Base-by-base conservation (phyloP, 2,329 filamentous ascomycete genomes). In the Zopfia rhizophila region DNA sequence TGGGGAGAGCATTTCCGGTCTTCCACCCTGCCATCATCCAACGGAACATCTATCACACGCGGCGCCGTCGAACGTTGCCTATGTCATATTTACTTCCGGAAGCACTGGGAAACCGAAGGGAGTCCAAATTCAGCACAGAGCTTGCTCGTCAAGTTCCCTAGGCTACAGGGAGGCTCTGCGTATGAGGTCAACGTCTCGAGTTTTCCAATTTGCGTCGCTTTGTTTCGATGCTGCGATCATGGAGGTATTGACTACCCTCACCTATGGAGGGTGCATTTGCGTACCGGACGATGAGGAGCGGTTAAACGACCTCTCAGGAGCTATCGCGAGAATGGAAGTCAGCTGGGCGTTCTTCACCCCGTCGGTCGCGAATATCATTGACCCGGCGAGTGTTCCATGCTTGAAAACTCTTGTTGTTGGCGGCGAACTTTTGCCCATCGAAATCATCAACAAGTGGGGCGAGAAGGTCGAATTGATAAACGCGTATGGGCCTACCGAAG, bases 71-170 rank as follows among this genome's bases (percentile, higher is more conserved):
- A n/a, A n/a, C n/a, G n/a, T n/a, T n/a, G n/a, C 83, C 0, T 86
- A 82, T 55, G 73, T 85, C 4, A 77, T 87, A 5, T 82, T 85
- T 47, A 79, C 78, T 0, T 78, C 78, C 2, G 79, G 79, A 0
- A 80, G 79, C 0, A 78, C 80, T 1, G 77, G 76, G 38, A 75
- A 74, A 32, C 79, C 81, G 0, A 81, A 82, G 41, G 83, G 82
- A 2, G 79, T 84, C n/a, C 23, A 49, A 13, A 14, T 55, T 4
- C 38, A 80, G 84, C 22, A 81, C 86, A 44, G 82, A 80, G 7
- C 85, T 88, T 55, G 71, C 72, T n/a, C n/a, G n/a, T n/a, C n/a
- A n/a, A n/a, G n/a, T n/a, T n/a, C n/a, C n/a, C n/a, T n/a, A n/a
- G n/a, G n/a, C n/a, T n/a, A n/a, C n/a, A n/a, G n/a, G n/a, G n/a